phyloP scores from a whole-genome alignment of 495 filamentous ascomycete species.

The Podospora pseudoanserina region DNA sequence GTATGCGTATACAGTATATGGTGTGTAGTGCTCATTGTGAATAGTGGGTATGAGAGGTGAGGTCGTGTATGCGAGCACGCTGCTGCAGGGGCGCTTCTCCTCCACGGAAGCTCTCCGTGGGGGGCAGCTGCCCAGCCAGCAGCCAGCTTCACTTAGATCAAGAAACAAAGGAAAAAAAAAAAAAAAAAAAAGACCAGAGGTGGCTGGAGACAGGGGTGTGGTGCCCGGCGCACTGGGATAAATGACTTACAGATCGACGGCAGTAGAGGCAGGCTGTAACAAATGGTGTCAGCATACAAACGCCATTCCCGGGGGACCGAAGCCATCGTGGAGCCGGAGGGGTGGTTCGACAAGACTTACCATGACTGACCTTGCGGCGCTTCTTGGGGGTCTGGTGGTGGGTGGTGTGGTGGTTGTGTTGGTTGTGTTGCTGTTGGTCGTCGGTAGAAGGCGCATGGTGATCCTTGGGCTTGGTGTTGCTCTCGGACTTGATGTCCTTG shows the following conservation, averaged over 20 bases:
- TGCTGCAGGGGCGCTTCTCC: conserved; percentile 3
- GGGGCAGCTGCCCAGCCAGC: conserved; percentile 4
- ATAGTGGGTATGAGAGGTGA: background rate
- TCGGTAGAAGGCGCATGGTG: conserved; percentile 42
- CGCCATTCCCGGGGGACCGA: background rate
- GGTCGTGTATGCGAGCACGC: conserved; percentile 7
- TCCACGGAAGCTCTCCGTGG: conserved; percentile 2
- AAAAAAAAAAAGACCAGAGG: conserved; percentile 27
- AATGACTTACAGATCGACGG: conserved; percentile 88
- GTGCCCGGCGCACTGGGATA: conserved; percentile 29
- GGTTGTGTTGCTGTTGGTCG: conserved; percentile 54
- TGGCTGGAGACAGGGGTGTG: conserved; percentile 28
- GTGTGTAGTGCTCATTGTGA: conserved; percentile 1
- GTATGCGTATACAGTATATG: conserved; percentile 15
- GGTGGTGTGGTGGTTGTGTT: conserved; percentile 36
- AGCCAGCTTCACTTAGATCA: background rate
- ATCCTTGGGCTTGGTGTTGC: conserved; percentile 44
- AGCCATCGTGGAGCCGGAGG: background rate
- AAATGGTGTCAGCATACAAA: conserved; percentile 43
- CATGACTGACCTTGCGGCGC: conserved; percentile 99
- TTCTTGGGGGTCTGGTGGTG: conserved; percentile 75
- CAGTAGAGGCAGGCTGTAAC: conserved; percentile 95
- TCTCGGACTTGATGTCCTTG: conserved; percentile 48
- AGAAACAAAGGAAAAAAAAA: background rate
- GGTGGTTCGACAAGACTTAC: conserved; percentile 50